A percentile compares a stretch with the other conserved stretches of the same genome.
Evolutionary conservation across 2,329 filamentous ascomycete species (phyloP).

Genomic region (Harringtonia aguacate): DNA sequence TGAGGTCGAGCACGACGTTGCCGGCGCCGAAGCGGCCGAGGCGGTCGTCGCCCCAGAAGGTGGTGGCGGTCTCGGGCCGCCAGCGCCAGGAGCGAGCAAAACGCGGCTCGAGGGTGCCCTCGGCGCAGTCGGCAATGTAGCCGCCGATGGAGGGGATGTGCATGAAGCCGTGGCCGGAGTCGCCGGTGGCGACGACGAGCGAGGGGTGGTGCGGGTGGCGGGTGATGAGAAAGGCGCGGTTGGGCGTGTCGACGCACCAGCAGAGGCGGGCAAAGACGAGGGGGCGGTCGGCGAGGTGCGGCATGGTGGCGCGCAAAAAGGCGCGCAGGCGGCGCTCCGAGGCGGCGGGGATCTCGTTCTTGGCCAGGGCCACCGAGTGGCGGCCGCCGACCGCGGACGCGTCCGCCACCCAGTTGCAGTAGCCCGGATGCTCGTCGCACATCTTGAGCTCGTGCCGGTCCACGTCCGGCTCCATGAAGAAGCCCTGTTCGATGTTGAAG

Average conservation of each 20-base stretch:
- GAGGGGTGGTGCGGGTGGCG: not conserved
- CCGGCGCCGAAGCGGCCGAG: not conserved
- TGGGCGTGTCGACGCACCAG: conserved; percentile 2
- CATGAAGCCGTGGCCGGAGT: conserved; percentile 1
- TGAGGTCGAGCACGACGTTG: conserved; percentile 1
- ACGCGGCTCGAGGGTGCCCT: not conserved
- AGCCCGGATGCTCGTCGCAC: conserved; percentile 2
- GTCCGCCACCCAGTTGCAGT: not conserved
- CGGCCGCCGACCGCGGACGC: no score
- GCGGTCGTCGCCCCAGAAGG: conserved; percentile 1
- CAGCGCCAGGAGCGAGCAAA: conserved; percentile 1
- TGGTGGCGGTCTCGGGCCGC: not conserved
- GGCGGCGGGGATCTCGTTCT: not conserved
- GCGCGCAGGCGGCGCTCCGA: no score
- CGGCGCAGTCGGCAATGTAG: not conserved
- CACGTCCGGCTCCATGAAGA: conserved; percentile 3
- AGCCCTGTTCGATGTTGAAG: conserved; percentile 3
- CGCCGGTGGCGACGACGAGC: not conserved
- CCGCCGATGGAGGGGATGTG: conserved; percentile 1
- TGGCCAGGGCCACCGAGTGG: no score
- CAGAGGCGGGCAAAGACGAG: not conserved
- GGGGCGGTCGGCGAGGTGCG: not conserved
- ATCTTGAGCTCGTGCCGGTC: conserved; percentile 2
- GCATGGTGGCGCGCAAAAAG: not conserved
- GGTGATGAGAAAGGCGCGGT: not conserved